These are phyloP conservation scores for Lepidium campestre DNA, from an alignment of 441 rosid species.

Conservation along the genomic window DNA sequence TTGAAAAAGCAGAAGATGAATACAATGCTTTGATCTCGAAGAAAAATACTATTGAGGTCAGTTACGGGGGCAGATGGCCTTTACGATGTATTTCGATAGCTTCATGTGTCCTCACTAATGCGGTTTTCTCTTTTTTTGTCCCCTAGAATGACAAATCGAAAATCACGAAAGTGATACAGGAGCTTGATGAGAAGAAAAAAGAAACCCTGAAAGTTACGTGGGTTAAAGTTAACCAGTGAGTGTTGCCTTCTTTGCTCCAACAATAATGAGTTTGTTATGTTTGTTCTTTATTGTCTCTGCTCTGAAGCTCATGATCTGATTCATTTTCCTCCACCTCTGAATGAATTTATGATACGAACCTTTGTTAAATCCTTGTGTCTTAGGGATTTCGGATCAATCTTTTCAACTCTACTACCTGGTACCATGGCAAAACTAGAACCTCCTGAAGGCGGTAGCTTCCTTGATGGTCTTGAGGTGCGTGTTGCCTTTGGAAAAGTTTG, in stretches of 20 bases:
- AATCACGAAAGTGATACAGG: constrained; percentile 93
- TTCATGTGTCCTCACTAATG: constrained; percentile 3
- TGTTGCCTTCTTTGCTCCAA: constrained; percentile 4
- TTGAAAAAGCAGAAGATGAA: constrained; percentile 99
- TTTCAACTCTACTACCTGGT: constrained; percentile 94
- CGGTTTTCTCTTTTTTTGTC: not conserved
- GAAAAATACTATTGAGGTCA: constrained; percentile 93
- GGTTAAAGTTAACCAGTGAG: constrained; percentile 94
- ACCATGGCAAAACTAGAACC: constrained; percentile 97
- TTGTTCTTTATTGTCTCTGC: not conserved
- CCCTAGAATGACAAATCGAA: constrained; percentile 86
- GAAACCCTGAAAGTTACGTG: constrained; percentile 96
- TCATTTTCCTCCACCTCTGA: not conserved
- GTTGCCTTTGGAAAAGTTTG: constrained; percentile 98
- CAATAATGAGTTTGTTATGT: not conserved
- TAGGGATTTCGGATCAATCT: constrained; percentile 97
- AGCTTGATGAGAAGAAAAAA: constrained; percentile 99
- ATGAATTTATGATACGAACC: not conserved
- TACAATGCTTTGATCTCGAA: constrained; percentile 89
- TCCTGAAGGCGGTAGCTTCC: constrained; percentile 86
- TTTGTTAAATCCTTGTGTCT: constrained; percentile 10
- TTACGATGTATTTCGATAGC: constrained; percentile 1
- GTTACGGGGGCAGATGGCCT: constrained; percentile 15
- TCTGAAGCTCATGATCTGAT: not conserved
- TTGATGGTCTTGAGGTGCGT: constrained; percentile 98